Evolutionary conservation across 1,284 basidiomycete genomes (phyloP).

Genomic region (Tilletia setariae): DNA sequence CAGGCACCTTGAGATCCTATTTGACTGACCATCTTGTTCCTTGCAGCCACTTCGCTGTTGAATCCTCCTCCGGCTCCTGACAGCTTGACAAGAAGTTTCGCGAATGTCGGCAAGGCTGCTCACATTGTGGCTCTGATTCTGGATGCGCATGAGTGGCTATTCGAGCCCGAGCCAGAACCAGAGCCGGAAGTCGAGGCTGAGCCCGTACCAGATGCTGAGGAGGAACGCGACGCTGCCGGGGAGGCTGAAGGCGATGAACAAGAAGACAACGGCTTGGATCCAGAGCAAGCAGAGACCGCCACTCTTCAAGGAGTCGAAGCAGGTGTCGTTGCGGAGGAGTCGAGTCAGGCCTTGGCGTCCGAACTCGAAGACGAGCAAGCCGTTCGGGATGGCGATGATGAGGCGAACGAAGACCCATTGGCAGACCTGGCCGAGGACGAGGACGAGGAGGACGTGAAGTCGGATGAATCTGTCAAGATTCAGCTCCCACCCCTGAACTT

Average conservation of each 20-base stretch:
- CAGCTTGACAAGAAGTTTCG: conserved; percentile 39
- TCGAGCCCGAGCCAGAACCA: conserved; percentile 43
- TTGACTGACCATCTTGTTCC: neutral
- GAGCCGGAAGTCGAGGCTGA: neutral
- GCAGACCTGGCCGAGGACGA: neutral
- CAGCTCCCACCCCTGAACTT: conserved; percentile 8
- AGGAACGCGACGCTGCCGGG: neutral
- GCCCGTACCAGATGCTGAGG: neutral
- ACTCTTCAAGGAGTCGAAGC: neutral
- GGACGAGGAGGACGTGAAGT: neutral
- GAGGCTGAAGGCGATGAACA: neutral
- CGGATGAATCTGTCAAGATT: neutral
- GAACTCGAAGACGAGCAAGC: neutral
- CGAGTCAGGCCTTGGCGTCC: too few relatives aligned
- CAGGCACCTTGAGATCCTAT: neutral
- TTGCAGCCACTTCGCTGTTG: conserved; percentile 40
- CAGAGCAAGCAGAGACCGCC: neutral
- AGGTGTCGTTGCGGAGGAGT: neutral
- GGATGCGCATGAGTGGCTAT: conserved; percentile 49
- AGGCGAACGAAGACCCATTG: neutral
- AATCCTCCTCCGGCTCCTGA: conserved; percentile 44
- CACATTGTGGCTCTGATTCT: conserved; percentile 53
- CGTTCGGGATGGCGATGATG: neutral
- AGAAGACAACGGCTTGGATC: neutral
- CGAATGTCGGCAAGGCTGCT: conserved; percentile 49